Percentiles rank a stretch among this genome's conserved stretches.
Evolutionary conservation across 352 stramenopile genomes (phyloP).

Genomic region (Peronospora destructor): DNA sequence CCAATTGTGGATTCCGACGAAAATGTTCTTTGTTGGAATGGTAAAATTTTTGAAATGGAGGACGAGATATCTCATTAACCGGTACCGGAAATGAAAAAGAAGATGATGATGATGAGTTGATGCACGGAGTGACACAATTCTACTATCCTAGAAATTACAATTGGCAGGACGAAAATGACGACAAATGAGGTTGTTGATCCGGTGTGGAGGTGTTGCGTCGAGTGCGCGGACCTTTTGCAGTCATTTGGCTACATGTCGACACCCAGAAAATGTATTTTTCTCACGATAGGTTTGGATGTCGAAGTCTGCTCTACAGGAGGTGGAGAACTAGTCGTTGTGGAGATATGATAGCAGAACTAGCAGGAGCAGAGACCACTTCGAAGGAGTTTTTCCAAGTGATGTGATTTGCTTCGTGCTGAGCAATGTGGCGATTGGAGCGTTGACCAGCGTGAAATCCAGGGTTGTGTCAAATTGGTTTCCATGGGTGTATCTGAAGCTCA

Average conservation of each 20-base stretch:
- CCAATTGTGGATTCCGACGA: slow-evolving; percentile 56
- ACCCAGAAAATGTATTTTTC: slow-evolving; percentile 83
- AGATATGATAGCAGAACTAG: slow-evolving; percentile 24
- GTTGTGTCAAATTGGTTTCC: slow-evolving; percentile 22
- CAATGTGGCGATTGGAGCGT: slow-evolving; percentile 37
- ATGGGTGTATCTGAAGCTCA: slow-evolving; percentile 24
- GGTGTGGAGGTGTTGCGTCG: slow-evolving; percentile 34
- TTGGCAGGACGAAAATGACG: slow-evolving; percentile 14
- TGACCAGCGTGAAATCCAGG: slow-evolving; percentile 3
- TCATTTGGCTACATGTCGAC: slow-evolving; percentile 62
- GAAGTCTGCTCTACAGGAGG: slow-evolving; percentile 79
- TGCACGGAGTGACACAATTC: slow-evolving; percentile 41
- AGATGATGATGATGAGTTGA: slow-evolving; percentile 2
- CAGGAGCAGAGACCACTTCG: slow-evolving; percentile 7
- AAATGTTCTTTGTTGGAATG: slow-evolving; percentile 90
- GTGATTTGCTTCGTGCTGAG: slow-evolving; percentile 36
- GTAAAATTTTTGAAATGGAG: slow-evolving; percentile 77
- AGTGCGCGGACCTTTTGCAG: slow-evolving; percentile 79
- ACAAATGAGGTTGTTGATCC: slow-evolving; percentile 7
- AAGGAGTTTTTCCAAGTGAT: slow-evolving; percentile 6
- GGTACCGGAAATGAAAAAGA: slow-evolving; percentile 8
- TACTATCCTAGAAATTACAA: slow-evolving; percentile 41
- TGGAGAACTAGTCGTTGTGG: slow-evolving; percentile 5
- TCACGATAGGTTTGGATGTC: slow-evolving; percentile 84
- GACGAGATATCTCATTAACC: not conserved